Base-by-base conservation (phyloP, 805 yeast species). In the Metschnikowia borealis region DNA sequence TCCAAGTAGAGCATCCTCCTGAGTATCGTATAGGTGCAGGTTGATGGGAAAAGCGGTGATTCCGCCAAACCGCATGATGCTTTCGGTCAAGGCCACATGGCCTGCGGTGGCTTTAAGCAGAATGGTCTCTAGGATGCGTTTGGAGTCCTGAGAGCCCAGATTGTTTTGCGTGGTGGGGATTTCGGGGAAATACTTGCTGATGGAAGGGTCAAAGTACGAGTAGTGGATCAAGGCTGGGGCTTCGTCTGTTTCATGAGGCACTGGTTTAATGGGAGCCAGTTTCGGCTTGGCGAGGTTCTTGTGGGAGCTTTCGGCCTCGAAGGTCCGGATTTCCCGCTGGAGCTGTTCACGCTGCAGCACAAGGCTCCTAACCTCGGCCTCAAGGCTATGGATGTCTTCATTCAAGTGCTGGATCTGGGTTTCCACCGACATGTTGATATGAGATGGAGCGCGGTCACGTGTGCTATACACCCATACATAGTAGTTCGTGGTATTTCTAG, bases 41-140 rank as follows among this genome's bases (percentile, higher is more conserved):
- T 76, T 77, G 38, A 80, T 67, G 0, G 82, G 80, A 48, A 80
- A 80, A 0, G 77, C 76, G 0, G 84, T 79, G 31, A 77, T 58
- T 1, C 83, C 83, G 6, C 72, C 77, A 50, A 79, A 57, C 47
- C 85, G 58, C 49, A 68, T 70, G 17, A 78, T 62, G 54, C 78
- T 79, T 52, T 80, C 85, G 41, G 69, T 57, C 40, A 71, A 38
- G n/a, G 57, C 58, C 46, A 41, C 23, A 11, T 21, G 38, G 26
- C 54, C 53, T 2, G 52, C 57, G n/a, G 37, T 42, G 17, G 59
- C 38, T 36, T 53, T 48, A 15, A 34, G 49, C 34, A 43, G 49
- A n/a, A 57, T 50, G 14, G 40, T 41, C 34, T 50, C 53, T 2
- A 55, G 48, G n/a, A 55, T 46, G 6, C 35, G 31, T 23, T 49